Evolutionary conservation across 106 monocot species (phyloP), one percentile per base, ranked within the genome.

Genomic region (Triglochin maritima): DNA sequence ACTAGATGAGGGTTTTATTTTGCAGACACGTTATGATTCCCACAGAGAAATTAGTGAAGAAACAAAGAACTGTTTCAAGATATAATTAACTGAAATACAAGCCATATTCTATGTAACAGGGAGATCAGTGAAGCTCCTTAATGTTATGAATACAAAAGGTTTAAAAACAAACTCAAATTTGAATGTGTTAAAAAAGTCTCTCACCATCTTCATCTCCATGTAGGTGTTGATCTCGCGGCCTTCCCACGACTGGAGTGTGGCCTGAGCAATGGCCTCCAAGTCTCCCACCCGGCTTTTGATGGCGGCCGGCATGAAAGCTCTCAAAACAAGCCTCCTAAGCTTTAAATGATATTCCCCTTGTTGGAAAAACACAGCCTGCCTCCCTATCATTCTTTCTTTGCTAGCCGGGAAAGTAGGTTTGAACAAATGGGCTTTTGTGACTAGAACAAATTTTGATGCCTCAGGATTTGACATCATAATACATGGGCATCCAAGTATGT

Each of bases 321-420:
- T 76, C 13, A 89, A 71, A n/a, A 93, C 85, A 44, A 93, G 77
- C 56, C 70, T 76, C 17, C 89, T 64, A 13, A 72, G n/a, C 62
- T 45, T 62, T 11, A 63, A 15, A 63, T 72, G 72, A 51, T 72
- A 72, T 9, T 62, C 63, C 6, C 72, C 72, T 5, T 72, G 72
- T 17, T 72, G 72, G 72, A 72, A 72, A 14, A 62, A 62, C 9
- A 72, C 51, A 7, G 72, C 72, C 63, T 54, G 51, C 13, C 17
- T 56, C 8, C 72, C 72, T 4, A 72, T n/a, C 72, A 72, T 72
- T 16, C 61, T 50, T 53, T 63, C 44, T 50, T 72, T 72, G 63
- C 72, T 72, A 9, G 53, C 51, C 12, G 72, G 72, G 72, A 62
- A 93, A 3, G 88, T 93, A 4, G 93, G 88, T 74, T 89, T 93